phyloP scores from a whole-genome alignment of 768 basidiomycete genomes.

The Amanita pallidorosea region DNA sequence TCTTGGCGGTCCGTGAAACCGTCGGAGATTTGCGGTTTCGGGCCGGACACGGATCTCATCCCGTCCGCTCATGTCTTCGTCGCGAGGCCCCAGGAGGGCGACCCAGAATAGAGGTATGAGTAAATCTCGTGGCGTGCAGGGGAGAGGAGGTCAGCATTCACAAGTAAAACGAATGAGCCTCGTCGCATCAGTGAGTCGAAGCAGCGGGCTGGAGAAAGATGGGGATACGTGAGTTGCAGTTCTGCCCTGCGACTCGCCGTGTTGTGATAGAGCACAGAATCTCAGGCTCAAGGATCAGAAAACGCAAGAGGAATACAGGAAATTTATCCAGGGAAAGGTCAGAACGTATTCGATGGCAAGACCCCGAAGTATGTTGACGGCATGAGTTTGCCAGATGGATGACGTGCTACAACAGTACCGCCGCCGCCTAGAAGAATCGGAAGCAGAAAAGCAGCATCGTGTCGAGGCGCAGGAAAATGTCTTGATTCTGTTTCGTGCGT shows the following conservation, averaged over 20 bases:
- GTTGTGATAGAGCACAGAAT: slow-evolving; percentile 22
- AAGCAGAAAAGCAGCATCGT: slow-evolving; percentile 24
- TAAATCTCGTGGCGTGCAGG: not conserved
- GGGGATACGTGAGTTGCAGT: slow-evolving; percentile 56
- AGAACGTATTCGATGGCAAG: slow-evolving; percentile 1
- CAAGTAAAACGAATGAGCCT: slow-evolving; percentile 41
- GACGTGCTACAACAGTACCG: slow-evolving; percentile 32
- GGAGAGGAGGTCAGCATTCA: not conserved
- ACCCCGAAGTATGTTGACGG: not conserved
- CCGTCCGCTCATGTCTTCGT: not conserved
- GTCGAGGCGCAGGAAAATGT: slow-evolving; percentile 56
- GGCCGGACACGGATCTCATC: no score
- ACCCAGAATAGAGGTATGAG: not conserved
- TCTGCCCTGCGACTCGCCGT: not conserved
- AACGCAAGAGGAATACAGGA: slow-evolving; percentile 58
- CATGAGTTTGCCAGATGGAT: slow-evolving; percentile 29
- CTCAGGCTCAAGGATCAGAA: slow-evolving; percentile 47
- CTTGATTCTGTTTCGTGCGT: slow-evolving; percentile 64
- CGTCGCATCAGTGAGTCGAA: slow-evolving; percentile 66
- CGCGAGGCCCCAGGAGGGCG: not conserved
- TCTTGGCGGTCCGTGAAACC: not conserved
- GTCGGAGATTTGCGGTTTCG: not conserved
- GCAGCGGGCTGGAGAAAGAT: slow-evolving; percentile 63
- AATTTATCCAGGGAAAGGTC: slow-evolving; percentile 59
- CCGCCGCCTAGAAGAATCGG: slow-evolving; percentile 18